Evolutionary conservation across 2,329 filamentous ascomycete species (phyloP), one percentile per base, ranked within the genome.

Genomic region (Fusarium kyushuense): DNA sequence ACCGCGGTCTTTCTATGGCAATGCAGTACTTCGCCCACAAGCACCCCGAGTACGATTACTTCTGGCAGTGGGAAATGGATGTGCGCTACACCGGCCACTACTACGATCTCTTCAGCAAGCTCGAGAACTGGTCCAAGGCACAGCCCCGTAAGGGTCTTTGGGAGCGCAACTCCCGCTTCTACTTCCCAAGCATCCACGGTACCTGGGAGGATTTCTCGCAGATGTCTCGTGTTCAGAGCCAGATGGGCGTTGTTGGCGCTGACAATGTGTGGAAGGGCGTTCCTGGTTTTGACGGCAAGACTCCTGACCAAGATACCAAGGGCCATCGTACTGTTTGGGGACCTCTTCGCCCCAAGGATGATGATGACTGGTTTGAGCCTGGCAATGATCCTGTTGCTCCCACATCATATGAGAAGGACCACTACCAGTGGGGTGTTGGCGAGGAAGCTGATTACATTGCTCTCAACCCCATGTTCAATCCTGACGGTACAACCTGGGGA

Each of bases 41-140:
- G 73, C 94, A 97, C 78, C 92, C 92, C 2, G 94, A 97, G 77
- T 97, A 94, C 75, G 93, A 96, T 47, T 92, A 89, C 80, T 93
- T 94, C 79, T 97, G 94, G 94, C 92, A 97, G 70, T 96, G 94
- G 92, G 94, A 97, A 78, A 95, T 97, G 90, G 94, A 97, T 74
- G 89, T 94, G 43, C 90, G 93, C 30, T 97, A 96, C 78, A 96
- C 92, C 1, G 93, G 94, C 35, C 93, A 97, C 79, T 95, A 92
- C 81, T 94, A 91, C 69, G 88, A 92, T 64, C 79, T 93, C 21
- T 86, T 95, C 74, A 86, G 88, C 69, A 90, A 90, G 75, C 81
- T 93, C 36, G 85, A 88, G 72, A 80, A 82, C 43, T 96, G 91
- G 90, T 86, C 91, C 17, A 87, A 84, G 67, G 80, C 86, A 46